Evolutionary conservation across 1,284 basidiomycete genomes (phyloP).

Genomic region (Microbotryum silenes-acaulis): DNA sequence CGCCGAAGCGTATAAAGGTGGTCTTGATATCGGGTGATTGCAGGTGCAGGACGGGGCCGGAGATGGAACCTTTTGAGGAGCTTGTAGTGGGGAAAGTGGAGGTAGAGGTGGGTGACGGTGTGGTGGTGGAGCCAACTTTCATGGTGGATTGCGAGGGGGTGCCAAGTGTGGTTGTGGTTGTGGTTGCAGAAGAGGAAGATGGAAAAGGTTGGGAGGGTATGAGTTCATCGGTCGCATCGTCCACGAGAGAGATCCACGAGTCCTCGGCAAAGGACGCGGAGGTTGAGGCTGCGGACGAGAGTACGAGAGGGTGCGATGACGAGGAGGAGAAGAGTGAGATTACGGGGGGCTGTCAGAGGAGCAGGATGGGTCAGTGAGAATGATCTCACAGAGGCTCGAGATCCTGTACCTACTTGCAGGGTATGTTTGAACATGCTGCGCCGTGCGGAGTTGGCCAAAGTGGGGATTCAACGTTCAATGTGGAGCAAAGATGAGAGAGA

Average conservation of each 20-base stretch:
- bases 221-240: constrained; percentile 7
- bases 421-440: constrained; percentile 1
- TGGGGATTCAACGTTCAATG: too few species aligned
- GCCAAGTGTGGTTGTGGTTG: neutral
- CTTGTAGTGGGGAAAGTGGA: too few species aligned
- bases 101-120: neutral
- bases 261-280: neutral
- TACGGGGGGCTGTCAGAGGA: constrained; percentile 4
- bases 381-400: neutral
- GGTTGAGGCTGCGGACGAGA: constrained; percentile 4
- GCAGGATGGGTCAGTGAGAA: neutral
- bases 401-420: neutral
- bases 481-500: too few species aligned
- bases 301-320: constrained; percentile 16
- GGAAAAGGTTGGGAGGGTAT: neutral
- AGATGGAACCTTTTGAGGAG: neutral
- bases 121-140: neutral
- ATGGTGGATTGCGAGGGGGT: neutral
- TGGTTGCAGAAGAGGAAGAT: constrained; percentile 8
- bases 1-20: constrained; percentile 16
- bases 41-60: constrained; percentile 16
- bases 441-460: too few species aligned
- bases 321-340: constrained; percentile 28
- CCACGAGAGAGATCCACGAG: constrained; percentile 22
- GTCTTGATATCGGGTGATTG: constrained; percentile 21